phyloP scores from a whole-genome alignment of 495 filamentous ascomycete genomes.

The Penicillium manginii region DNA sequence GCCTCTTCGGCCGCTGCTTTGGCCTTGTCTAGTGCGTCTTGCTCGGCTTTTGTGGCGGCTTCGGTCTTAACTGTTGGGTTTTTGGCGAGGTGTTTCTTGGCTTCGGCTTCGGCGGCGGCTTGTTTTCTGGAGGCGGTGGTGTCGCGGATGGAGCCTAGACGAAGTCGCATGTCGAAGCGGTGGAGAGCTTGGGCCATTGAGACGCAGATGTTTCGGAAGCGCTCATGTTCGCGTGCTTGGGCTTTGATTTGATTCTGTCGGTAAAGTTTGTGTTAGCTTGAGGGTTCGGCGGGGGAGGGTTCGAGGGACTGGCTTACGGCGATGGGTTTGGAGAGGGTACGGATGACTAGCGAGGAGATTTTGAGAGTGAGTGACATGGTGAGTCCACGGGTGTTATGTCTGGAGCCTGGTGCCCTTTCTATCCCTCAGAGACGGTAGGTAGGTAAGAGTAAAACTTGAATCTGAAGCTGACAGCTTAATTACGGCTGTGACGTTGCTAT shows the following conservation, averaged over 20 bases:
- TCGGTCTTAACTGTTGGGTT: conserved; percentile 81
- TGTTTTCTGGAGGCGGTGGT: conserved; percentile 60
- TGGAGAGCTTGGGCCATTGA: conserved; percentile 85
- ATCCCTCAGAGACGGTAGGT: too few relatives aligned
- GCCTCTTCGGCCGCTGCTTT: conserved; percentile 56
- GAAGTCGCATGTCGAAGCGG: conserved; percentile 89
- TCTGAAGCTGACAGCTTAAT: conserved; percentile 12
- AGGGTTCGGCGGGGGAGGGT: conserved; percentile 27
- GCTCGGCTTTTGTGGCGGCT: conserved; percentile 67
- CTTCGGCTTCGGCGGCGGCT: conserved; percentile 53
- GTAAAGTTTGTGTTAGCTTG: conserved; percentile 36
- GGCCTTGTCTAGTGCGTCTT: conserved; percentile 52
- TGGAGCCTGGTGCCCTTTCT: too few relatives aligned
- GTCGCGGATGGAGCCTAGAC: conserved; percentile 83
- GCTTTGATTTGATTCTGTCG: conserved; percentile 86
- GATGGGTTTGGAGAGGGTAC: conserved; percentile 74
- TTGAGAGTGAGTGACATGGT: conserved; percentile 66
- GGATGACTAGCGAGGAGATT: conserved; percentile 66
- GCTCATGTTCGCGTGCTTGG: conserved; percentile 92
- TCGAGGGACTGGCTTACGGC: conserved; percentile 53
- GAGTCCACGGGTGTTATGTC: not conserved
- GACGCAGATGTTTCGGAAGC: conserved; percentile 77
- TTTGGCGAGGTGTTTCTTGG: conserved; percentile 65
- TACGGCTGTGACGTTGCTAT: conserved; percentile 14
- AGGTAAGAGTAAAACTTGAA: not conserved